A percentile compares a stretch with the other conserved stretches of the same genome.
Conservation (phyloP, 1,284 basidiomycete species). For the Golubevia pallescens region DNA sequence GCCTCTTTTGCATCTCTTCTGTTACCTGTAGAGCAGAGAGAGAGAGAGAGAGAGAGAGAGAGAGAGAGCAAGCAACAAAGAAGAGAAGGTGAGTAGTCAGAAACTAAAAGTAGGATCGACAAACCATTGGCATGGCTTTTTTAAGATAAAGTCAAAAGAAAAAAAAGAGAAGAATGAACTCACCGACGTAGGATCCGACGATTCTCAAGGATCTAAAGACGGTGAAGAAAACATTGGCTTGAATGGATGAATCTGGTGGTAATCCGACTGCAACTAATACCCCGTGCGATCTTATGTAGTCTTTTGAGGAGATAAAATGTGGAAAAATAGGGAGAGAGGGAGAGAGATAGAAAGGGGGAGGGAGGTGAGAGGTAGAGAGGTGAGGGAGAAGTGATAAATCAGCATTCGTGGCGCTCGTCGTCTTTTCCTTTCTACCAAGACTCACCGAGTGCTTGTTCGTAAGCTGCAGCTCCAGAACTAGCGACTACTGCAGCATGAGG, state of each 20-base stretch:
- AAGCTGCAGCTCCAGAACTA: constrained; percentile 68
- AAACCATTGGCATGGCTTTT: too few relatives aligned
- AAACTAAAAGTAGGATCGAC: too few relatives aligned
- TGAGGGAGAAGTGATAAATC: too few relatives aligned
- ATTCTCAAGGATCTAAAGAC: constrained; percentile 71
- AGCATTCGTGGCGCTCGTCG: too few relatives aligned
- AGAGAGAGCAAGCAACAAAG: too few relatives aligned
- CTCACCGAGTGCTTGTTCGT: constrained; percentile 72
- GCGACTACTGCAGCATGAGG: constrained; percentile 71
- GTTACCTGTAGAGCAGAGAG: constrained; percentile 44
- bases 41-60: background rate
- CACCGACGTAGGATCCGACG: constrained; percentile 79
- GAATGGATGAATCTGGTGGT: constrained; percentile 71
- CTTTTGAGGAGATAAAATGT: too few relatives aligned
- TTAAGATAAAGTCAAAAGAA: too few relatives aligned
- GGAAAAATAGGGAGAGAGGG: too few relatives aligned
- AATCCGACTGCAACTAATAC: constrained; percentile 78
- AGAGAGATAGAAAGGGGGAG: too few relatives aligned
- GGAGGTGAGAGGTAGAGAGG: too few relatives aligned
- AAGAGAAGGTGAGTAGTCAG: too few relatives aligned
- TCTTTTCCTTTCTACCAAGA: background rate
- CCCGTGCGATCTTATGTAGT: constrained; percentile 70
- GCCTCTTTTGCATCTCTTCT: constrained; percentile 78
- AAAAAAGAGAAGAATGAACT: too few relatives aligned
- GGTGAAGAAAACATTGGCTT: constrained; percentile 75